Base-by-base conservation (phyloP, 306 rosid genomes). In the Oemleria cerasiformis region DNA sequence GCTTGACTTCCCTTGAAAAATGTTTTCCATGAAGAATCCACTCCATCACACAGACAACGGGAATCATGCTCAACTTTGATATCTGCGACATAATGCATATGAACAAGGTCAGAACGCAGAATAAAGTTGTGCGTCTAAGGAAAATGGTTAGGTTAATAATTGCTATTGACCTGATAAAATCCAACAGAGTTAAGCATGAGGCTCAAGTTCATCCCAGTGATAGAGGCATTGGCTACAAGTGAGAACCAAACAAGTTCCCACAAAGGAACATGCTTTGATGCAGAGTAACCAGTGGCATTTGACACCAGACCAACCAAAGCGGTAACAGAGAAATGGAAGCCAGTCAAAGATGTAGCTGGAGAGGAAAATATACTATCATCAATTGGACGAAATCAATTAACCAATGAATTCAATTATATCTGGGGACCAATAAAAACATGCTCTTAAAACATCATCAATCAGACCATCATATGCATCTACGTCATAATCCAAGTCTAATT, bases 131-230 rank as follows among this genome's bases (percentile, higher is more conserved):
- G 41, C n/a, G 10, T 47, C 17, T 73, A 68, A 20, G 56, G 11
- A n/a, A 42, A 41, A 41, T 14, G 53, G 38, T 40, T 9, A 9
- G 9, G 45, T 55, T 44, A 48, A 54, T 45, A 38, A 79, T 12
- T 15, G 48, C 19, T 39, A 36, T 62, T 17, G 16, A 83, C 87
- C 84, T 83, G 87, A 66, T 83, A 83, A 77, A 83, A 83, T 44
- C 87, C 87, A 19, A 80, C 87, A 38, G 87, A 83, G 87, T 83
- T 83, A 56, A 83, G 75, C 87, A 83, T 80, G 75, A 83, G 87
- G 74, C 82, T 83, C 73, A 83, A 77, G 80, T 83, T 83, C 87
- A 83, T 83, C 49, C 84, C 84, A 2, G 84, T 72, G 66, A 83
- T 77, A 5, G 87, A 83, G 10, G 75, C 73, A 60, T 83, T 83